phyloP scores from a whole-genome alignment of 2,329 filamentous ascomycete species.

The Pestalotiopsis sp. region DNA sequence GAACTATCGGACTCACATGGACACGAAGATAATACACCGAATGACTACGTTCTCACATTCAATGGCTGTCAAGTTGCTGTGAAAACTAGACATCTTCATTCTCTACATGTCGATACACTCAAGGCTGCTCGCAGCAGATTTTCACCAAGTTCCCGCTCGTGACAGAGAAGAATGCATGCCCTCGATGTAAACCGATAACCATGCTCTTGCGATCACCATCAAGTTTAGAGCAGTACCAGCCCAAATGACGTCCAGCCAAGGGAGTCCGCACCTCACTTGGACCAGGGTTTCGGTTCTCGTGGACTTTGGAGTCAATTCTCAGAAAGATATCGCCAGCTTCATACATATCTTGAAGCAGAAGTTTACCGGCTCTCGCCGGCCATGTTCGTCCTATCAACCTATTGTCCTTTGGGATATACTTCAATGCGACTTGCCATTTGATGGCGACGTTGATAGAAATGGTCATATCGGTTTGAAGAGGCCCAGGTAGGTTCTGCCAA shows the following conservation, averaged over 20 bases:
- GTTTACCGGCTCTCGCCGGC: not conserved
- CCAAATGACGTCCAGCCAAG: not conserved
- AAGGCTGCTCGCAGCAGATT: not conserved
- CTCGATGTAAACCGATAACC: not conserved
- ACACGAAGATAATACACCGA: not conserved
- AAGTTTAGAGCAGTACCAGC: not conserved
- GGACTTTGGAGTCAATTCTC: not conserved
- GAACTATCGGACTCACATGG: not conserved
- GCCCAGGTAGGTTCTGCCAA: too few species aligned
- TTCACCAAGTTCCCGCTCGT: not conserved
- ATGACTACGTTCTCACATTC: not conserved
- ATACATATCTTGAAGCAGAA: not conserved
- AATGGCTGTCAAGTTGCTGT: not conserved
- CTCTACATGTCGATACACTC: not conserved
- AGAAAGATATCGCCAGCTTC: not conserved
- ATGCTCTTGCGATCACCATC: not conserved
- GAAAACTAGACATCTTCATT: not conserved
- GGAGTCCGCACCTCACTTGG: not conserved
- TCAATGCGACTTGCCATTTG: too few species aligned
- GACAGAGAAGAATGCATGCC: not conserved
- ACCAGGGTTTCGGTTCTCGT: not conserved
- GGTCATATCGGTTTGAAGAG: too few species aligned
- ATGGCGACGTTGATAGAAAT: too few species aligned
- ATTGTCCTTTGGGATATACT: too few species aligned
- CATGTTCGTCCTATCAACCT: too few species aligned